Base-by-base conservation (phyloP, 1,284 basidiomycete species). In the Serendipita sp. region DNA sequence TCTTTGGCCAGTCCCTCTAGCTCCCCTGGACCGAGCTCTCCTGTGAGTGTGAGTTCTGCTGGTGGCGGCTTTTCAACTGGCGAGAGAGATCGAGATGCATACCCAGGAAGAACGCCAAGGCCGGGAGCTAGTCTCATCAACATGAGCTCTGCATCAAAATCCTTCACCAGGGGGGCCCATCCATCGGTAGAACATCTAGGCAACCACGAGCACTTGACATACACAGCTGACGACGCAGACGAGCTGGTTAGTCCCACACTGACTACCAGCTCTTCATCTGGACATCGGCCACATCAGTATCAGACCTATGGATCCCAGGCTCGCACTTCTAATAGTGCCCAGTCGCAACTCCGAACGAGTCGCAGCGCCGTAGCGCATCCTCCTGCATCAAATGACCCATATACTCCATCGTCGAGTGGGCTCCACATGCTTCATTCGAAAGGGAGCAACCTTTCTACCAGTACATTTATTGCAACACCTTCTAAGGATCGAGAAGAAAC, bases 71-170 rank as follows among this genome's bases (percentile, higher is more conserved):
- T 29, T 10, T 58, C 53, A 26, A 22, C 35, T 38, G 35, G 32
- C 53, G 32, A 58, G 12, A 34, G 53, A 58, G 17, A 58, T 35
- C 17, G 47, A 5, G 53, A n/a, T 35, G 15, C 15, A 29, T n/a
- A 58, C 22, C 30, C 26, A n/a, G 32, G 22, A n/a, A 17, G 32
- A n/a, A 35, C 53, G 15, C 26, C 32, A 2, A 22, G 53, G n/a
- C 53, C 53, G n/a, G 53, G 53, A 6, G 30, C 53, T 10, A 58
- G 53, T 35, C 53, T 58, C 22, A 35, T 58, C 53, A 58, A 58
- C 32, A 58, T 58, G 22, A 58, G 32, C 53, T n/a, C 53, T 10
- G 4, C 53, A 4, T n/a, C 53, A 10, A 58, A 58, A 26, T 22
- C 32, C 15, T n/a, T 32, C 15, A 26, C 53, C 4, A 34, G 32